Evolutionary conservation across 1,284 basidiomycete genomes (phyloP).

Genomic region (Ceratobasidium theobromae): DNA sequence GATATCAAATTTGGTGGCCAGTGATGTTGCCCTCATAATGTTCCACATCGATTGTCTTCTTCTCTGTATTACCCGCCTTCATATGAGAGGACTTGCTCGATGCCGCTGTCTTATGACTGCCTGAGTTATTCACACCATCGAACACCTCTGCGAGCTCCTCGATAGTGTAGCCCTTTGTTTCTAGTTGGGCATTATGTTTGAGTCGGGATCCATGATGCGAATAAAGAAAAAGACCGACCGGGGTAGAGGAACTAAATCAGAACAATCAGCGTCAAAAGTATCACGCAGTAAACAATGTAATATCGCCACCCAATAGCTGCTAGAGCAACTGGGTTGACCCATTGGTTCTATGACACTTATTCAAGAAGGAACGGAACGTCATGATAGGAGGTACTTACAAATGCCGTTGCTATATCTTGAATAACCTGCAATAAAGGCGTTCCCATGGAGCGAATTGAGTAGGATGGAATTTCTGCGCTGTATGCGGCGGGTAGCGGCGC

Average conservation of each 20-base stretch:
- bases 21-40: neutral
- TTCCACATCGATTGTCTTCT: neutral
- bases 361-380: neutral
- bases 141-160: slow-evolving; percentile 40
- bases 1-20: neutral
- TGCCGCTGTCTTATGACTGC: neutral
- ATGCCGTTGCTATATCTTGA: neutral
- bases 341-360: slow-evolving; percentile 18
- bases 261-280: slow-evolving; percentile 35
- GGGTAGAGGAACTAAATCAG: slow-evolving; percentile 40
- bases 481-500: neutral
- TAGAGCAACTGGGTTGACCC: slow-evolving; percentile 33
- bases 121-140: slow-evolving; percentile 35
- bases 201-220: neutral
- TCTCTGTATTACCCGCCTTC: neutral
- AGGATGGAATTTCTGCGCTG: neutral
- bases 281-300: slow-evolving; percentile 41
- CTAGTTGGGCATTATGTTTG: slow-evolving; percentile 32
- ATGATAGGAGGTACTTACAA: neutral
- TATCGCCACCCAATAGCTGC: slow-evolving; percentile 28
- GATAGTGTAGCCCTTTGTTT: slow-evolving; percentile 41
- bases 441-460: neutral
- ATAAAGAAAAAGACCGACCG: neutral
- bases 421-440: neutral
- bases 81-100: neutral